Base-by-base conservation (phyloP, 768 basidiomycete genomes). In the Chiua virens region DNA sequence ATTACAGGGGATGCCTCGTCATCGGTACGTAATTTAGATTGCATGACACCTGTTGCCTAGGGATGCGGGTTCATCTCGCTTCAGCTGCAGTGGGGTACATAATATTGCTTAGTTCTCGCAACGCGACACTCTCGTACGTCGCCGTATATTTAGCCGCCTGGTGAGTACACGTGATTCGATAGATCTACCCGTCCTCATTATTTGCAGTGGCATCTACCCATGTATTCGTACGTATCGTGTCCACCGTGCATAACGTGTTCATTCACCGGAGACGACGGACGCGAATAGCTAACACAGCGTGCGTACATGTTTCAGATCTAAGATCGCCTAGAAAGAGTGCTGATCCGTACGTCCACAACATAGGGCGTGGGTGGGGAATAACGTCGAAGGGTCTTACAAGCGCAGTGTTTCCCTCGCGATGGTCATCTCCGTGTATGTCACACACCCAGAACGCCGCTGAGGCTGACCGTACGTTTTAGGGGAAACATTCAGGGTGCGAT, bases 401-500 rank as follows among this genome's bases (percentile, higher is more conserved):
- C 84, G 87, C 36, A 82, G 82, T 56, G 84, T 88, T 8, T 74
- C 83, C 1, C 70, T 89, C 45, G 86, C 79, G 6, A 85, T 87
- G 84, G 76, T 82, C 4, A 85, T 87, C 55, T 76, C 79, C 58
- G 79, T 80, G 82, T 83, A 51, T 58, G 80, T 65, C 20, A 30
- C 5, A 14, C 17, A 36, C 7, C 47, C 42, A 42, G 8, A 35
- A 17, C 47, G 27, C 1, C 8, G 11, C 34, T 34, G 11, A 14
- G 11, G 30, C 37, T 36, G 22, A 23, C 18, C 21, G 25, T 18
- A 9, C n/a, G 10, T 18, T 25, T 2, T 49, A 86, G 83, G 56
- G 86, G 86, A 8, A 88, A 88, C 63, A 71, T 88, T 45, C 86
- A 87, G 60, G 87, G 86, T 18, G 86, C 84, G n/a, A 81, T 90